Percentiles rank a stretch among this genome's conserved stretches.
Conservation (phyloP, 2,329 filamentous ascomycete species). For the Sporothrix humicola region DNA sequence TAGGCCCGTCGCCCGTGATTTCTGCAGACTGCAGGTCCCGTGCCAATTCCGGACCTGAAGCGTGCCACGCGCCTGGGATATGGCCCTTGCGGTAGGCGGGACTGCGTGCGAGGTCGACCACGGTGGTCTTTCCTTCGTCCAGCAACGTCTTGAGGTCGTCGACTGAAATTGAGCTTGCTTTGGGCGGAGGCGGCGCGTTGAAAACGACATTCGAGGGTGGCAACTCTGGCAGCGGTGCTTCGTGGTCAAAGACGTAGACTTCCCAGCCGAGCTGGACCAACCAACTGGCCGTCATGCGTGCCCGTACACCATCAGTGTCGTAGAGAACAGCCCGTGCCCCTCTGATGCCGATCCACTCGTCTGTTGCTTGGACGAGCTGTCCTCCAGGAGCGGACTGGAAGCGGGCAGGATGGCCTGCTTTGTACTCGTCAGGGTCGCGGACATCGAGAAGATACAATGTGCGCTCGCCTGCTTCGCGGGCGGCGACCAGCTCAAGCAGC, state of each 20-base stretch:
- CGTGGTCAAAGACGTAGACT: conserved; percentile 28
- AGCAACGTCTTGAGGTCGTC: neutral
- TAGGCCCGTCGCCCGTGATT: neutral
- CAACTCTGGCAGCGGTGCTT: neutral
- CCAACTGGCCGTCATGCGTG: conserved; percentile 29
- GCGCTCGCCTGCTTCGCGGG: neutral
- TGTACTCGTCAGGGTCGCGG: conserved; percentile 30
- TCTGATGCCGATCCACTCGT: conserved; percentile 31
- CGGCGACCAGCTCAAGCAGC: conserved; percentile 1
- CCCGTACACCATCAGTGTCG: conserved; percentile 32
- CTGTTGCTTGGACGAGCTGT: conserved; percentile 31
- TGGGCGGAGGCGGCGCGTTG: neutral
- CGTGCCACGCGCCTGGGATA: conserved; percentile 31
- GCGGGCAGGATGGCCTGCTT: neutral
- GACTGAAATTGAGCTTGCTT: neutral
- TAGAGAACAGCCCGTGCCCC: conserved; percentile 28
- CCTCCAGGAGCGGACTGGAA: conserved; percentile 31
- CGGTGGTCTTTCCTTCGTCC: neutral
- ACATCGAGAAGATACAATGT: conserved; percentile 31
- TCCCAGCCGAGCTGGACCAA: conserved; percentile 31
- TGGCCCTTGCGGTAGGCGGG: conserved; percentile 30
- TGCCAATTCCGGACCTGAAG: conserved; percentile 23
- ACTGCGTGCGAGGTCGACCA: conserved; percentile 31
- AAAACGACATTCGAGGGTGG: neutral
- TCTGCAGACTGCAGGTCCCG: conserved; percentile 11